Base-by-base conservation (phyloP, 2,329 filamentous ascomycete genomes). In the Calonectria fujianensis region DNA sequence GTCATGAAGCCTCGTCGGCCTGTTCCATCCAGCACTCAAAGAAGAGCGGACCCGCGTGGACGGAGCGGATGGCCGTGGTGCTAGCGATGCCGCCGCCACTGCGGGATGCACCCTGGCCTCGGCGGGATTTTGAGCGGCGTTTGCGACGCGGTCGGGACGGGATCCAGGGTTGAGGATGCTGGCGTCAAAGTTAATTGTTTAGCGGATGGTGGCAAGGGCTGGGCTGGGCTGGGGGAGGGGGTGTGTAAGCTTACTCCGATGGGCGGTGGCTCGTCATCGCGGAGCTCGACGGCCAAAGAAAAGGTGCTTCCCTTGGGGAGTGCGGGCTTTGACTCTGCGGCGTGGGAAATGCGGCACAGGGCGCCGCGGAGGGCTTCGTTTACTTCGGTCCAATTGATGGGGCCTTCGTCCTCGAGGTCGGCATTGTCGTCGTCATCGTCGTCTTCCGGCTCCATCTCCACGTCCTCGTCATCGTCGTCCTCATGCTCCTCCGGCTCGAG, bases 241-340 rank as follows among this genome's bases (percentile, higher is more conserved):
- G 16, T 3, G 14, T 24, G 35, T 35, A 54, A 27, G 85, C 89
- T 81, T 83, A 92, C 91, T 69, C 88, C 89, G 75, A 93, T 91
- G 0, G 91, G 92, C 13, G 90, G 87, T 14, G 89, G 84, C 0
- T 87, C 88, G 51, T 92, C 88, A 29, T 93, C 90, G 50, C 90
- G 91, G 76, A 96, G 83, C 84, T 96, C 94, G 51, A 96, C 89
- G 0, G 93, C 93, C n/a, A 96, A 84, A 0, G 94, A 95, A 83
- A 94, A 96, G 0, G 93, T 94, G 83, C 94, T 95, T 1, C 90
- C 90, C 2, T 88, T 84, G 0, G 94, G 93, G 29, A 96, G 82
- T 0, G 88, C 84, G 0, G 84, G 85, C 75, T 95, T 87, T 70
- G 86, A 88, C 74, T 92, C 89, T 11, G 89, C 91, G 4, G 90